A percentile compares a stretch with the other conserved stretches of the same genome.
Conservation (phyloP, 2,329 filamentous ascomycete genomes). For the Ambrosiella xylebori region DNA sequence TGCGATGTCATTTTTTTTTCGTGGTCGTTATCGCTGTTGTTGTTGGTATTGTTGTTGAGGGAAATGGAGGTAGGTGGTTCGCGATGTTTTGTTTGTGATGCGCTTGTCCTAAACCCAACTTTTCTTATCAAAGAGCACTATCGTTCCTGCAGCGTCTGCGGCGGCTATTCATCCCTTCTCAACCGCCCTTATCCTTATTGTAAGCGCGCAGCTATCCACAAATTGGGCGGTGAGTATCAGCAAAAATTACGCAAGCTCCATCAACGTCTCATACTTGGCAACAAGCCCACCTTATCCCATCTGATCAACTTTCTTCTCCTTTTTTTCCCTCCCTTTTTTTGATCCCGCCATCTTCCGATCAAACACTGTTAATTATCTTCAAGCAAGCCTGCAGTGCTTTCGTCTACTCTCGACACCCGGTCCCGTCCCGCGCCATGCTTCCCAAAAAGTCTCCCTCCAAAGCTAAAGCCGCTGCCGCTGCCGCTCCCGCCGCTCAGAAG, state of each 20-base stretch:
- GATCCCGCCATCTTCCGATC: background rate
- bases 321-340: constrained; percentile 2
- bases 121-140: no score
- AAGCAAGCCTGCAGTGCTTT: background rate
- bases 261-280: background rate
- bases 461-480: background rate
- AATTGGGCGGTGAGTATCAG: background rate
- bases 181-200: no score
- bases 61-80: background rate
- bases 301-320: background rate
- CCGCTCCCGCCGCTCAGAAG: background rate
- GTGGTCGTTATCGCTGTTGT: background rate
- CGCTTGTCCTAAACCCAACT: no score
- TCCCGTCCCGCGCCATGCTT: background rate
- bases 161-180: no score
- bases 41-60: background rate
- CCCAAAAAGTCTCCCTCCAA: constrained; percentile 1
- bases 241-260: background rate
- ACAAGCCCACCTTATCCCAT: background rate
- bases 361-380: background rate
- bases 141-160: no score
- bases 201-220: no score
- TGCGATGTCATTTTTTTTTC: background rate
- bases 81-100: no score
- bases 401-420: background rate